Evolutionary conservation across 257 asterid species (phyloP), one percentile per base, ranked within the genome.

Genomic region (Craterostigma plantagineum): DNA sequence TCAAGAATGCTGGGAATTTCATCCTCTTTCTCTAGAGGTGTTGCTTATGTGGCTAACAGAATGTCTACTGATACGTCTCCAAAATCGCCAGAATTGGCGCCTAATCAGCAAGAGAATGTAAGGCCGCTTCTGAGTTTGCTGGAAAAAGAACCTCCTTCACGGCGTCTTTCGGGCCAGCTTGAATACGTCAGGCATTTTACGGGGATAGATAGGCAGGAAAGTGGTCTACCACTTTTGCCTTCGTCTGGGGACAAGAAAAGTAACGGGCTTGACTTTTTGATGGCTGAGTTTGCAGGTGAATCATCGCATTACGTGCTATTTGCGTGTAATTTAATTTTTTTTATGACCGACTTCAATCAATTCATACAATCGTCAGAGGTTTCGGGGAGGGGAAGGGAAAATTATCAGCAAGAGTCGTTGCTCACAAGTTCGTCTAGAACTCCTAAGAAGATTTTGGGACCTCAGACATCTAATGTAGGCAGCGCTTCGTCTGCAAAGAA

Each of bases 261-360:
- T 27, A 83, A 73, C 50, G 95, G 95, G 44, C 63, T 83, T 62
- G 98, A 90, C 52, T 79, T 90, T 61, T 68, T 83, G 72, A 83
- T 76, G 92, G 92, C 92, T 41, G 95, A 90, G 64, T 83, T 83
- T 49, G 94, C 99, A 69, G 98, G 98, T n/a, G n/a, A n/a, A n/a
- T n/a, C n/a, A n/a, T n/a, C n/a, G n/a, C n/a, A n/a, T n/a, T n/a
- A n/a, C n/a, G n/a, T n/a, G n/a, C n/a, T n/a, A n/a, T n/a, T n/a
- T n/a, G n/a, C n/a, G n/a, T n/a, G n/a, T n/a, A n/a, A n/a, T n/a
- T n/a, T n/a, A n/a, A n/a, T n/a, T n/a, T n/a, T n/a, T n/a, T n/a
- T n/a, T n/a, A n/a, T n/a, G n/a, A n/a, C n/a, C n/a, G n/a, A n/a
- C n/a, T n/a, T n/a, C n/a, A 23, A 23, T 23, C 6, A 23, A 2